Conservation (phyloP, 257 asterid species). For the Craterostigma plantagineum region DNA sequence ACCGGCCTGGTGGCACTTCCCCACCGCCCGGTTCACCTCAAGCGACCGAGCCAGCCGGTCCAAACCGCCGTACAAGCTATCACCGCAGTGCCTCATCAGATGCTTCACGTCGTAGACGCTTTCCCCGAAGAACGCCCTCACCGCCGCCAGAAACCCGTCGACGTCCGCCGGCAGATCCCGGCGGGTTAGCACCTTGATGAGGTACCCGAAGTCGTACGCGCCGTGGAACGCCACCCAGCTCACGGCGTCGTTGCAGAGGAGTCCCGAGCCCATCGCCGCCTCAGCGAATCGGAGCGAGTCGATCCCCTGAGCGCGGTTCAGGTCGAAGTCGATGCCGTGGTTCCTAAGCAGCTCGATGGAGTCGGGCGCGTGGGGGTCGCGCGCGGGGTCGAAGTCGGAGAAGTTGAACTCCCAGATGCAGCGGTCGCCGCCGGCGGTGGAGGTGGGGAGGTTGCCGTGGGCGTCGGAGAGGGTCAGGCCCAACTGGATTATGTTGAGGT, state of each 20-base stretch:
- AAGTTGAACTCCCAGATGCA: conserved; percentile 52
- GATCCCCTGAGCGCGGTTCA: conserved; percentile 19
- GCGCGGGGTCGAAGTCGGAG: conserved; percentile 33
- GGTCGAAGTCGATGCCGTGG: conserved; percentile 32
- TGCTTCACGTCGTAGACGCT: conserved; percentile 30
- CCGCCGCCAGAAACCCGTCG: conserved; percentile 13
- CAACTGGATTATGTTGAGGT: conserved; percentile 41
- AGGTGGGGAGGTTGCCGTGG: conserved; percentile 49
- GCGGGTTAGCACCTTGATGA: conserved; percentile 32
- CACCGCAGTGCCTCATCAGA: conserved; percentile 25
- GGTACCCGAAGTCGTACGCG: conserved; percentile 43
- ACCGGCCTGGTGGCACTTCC: conserved; percentile 44
- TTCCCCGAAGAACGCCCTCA: conserved; percentile 19
- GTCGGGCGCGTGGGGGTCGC: conserved; percentile 25
- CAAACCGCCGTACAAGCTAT: conserved; percentile 25
- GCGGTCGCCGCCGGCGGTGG: conserved; percentile 18
- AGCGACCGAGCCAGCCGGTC: conserved; percentile 23
- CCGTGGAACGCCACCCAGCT: conserved; percentile 38
- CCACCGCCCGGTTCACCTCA: conserved; percentile 26
- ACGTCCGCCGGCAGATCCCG: conserved; percentile 16
- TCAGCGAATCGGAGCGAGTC: conserved; percentile 28
- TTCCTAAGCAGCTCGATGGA: conserved; percentile 22
- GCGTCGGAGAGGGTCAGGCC: conserved; percentile 63
- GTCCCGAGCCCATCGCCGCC: conserved; percentile 30
- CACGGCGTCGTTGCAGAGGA: conserved; percentile 27